Evolutionary conservation across 78 protist genomes (phyloP).

Genomic region (Guillardia theta): DNA sequence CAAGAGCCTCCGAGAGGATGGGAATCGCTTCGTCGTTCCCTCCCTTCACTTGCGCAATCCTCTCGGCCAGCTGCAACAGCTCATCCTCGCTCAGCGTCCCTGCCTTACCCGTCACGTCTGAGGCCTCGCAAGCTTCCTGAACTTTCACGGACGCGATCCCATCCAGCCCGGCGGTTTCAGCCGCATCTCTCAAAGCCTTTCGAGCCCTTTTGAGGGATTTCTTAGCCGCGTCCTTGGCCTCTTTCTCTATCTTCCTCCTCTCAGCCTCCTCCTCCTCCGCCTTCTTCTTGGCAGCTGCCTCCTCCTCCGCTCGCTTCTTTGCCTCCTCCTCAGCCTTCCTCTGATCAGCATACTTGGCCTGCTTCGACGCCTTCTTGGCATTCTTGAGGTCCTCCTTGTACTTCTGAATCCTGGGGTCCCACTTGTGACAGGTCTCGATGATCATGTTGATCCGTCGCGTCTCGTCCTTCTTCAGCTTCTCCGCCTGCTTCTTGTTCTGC

Average conservation of each 20-base stretch:
- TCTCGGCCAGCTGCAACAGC: not conserved
- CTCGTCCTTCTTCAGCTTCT: not conserved
- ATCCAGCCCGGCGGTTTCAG: not conserved
- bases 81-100: not conserved
- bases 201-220: not conserved
- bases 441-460: not conserved
- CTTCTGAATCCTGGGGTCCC: not conserved
- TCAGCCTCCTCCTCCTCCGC: not conserved
- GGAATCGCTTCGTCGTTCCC: not conserved
- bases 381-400: conserved; percentile 25
- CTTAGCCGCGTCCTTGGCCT: not conserved
- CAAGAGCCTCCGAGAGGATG: no score
- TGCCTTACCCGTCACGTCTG: not conserved
- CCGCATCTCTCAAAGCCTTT: not conserved
- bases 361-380: not conserved
- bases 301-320: not conserved
- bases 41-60: not conserved
- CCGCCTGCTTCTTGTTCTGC: conserved; percentile 26
- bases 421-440: not conserved
- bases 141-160: not conserved
- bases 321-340: not conserved
- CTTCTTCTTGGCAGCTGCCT: not conserved
- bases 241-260: not conserved
- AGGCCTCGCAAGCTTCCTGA: not conserved
- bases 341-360: not conserved